These are phyloP conservation scores for Urochloa ruziziensis DNA, from an alignment of 176 grass and related monocot species.

Conservation along the genomic window DNA sequence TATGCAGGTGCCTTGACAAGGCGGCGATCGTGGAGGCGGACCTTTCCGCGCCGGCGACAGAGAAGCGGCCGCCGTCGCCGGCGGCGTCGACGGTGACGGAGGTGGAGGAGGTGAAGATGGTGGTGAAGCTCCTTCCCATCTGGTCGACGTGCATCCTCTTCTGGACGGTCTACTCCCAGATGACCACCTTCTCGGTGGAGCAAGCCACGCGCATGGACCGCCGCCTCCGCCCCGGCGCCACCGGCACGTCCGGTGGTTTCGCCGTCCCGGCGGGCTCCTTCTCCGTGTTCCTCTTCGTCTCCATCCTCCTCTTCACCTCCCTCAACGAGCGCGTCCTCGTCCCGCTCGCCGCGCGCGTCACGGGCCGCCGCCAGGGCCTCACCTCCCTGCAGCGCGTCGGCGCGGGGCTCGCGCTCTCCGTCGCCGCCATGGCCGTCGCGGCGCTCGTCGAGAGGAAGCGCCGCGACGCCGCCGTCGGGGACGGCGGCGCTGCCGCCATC, in stretches of 20 bases:
- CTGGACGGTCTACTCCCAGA: conserved; percentile 71
- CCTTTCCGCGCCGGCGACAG: background rate
- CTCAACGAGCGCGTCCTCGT: conserved; percentile 70
- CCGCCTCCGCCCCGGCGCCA: background rate
- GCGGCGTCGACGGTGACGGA: conserved; percentile 48
- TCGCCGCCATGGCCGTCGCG: conserved; percentile 48
- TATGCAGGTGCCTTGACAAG: conserved; percentile 67
- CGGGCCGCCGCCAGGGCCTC: conserved; percentile 52
- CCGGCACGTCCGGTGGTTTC: conserved; percentile 28
- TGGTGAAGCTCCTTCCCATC: conserved; percentile 67
- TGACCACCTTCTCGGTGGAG: conserved; percentile 69
- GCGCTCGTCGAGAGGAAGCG: conserved; percentile 63
- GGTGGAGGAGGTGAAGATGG: conserved; percentile 82
- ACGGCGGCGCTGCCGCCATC: background rate
- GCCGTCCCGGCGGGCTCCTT: conserved; percentile 58
- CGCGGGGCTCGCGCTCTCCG: conserved; percentile 43
- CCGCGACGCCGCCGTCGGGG: conserved; percentile 16
- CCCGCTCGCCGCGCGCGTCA: conserved; percentile 53
- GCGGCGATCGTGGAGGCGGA: conserved; percentile 50
- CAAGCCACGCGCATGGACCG: conserved; percentile 67
- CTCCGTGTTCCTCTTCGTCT: conserved; percentile 78
- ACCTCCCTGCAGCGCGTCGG: conserved; percentile 67
- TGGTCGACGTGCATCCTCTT: conserved; percentile 72
- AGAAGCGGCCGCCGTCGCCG: background rate
- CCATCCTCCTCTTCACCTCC: conserved; percentile 70